A percentile compares a stretch with the other conserved stretches of the same genome.
Conservation (phyloP, 805 yeast species). For the Cyberlindnera petersonii region DNA sequence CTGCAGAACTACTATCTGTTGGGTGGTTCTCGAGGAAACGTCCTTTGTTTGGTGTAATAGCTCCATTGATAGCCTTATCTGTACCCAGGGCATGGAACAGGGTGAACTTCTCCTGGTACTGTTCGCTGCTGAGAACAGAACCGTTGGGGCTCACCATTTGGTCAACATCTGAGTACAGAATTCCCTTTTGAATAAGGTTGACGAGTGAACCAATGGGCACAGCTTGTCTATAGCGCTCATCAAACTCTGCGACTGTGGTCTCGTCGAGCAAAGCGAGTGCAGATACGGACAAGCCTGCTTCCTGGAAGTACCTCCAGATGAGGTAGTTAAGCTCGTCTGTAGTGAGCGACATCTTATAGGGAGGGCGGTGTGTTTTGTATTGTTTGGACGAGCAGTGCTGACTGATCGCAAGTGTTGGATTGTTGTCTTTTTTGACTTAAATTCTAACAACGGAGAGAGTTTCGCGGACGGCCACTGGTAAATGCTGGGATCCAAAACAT, state of each 20-base stretch:
- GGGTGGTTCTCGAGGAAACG: slow-evolving; percentile 14
- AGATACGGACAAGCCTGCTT: slow-evolving; percentile 69
- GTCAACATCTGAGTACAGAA: slow-evolving; percentile 71
- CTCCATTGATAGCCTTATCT: slow-evolving; percentile 34
- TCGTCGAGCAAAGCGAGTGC: slow-evolving; percentile 81
- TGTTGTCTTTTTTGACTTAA: too few species aligned
- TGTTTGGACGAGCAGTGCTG: too few species aligned
- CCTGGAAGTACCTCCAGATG: slow-evolving; percentile 90
- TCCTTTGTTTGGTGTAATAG: slow-evolving; percentile 21
- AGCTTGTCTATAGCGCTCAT: slow-evolving; percentile 41
- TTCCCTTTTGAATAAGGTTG: slow-evolving; percentile 79
- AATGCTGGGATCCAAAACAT: too few species aligned
- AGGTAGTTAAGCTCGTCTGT: slow-evolving; percentile 84
- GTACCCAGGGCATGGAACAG: slow-evolving; percentile 52
- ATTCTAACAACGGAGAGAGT: too few species aligned
- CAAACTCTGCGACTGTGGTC: slow-evolving; percentile 57
- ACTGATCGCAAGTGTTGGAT: too few species aligned
- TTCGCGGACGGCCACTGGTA: too few species aligned
- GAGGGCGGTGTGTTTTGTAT: neutral
- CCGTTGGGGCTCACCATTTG: slow-evolving; percentile 42
- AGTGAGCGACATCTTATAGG: slow-evolving; percentile 74
- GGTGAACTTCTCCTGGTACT: slow-evolving; percentile 35
- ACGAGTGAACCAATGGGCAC: slow-evolving; percentile 83
- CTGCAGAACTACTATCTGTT: neutral
- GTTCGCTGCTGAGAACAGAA: slow-evolving; percentile 20